Conservation (phyloP, 1,139 yeast genomes). For the Geotrichum australiense region DNA sequence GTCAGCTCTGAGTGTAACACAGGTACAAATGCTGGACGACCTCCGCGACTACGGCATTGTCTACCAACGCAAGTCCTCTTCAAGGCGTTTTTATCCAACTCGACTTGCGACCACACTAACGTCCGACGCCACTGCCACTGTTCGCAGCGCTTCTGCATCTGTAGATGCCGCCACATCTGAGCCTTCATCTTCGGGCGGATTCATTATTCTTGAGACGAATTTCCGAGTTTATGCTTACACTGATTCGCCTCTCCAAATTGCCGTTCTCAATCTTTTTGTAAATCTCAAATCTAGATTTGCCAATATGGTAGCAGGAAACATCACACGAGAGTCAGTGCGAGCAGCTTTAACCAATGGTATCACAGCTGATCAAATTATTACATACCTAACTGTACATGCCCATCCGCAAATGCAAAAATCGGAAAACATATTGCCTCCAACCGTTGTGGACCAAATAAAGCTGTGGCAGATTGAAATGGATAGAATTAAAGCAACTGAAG, state of each 20-base stretch:
- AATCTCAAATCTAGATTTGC: slow-evolving; percentile 78
- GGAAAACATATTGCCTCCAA: slow-evolving; percentile 67
- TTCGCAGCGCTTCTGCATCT: slow-evolving; percentile 27
- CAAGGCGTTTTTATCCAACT: slow-evolving; percentile 78
- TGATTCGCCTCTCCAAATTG: slow-evolving; percentile 90
- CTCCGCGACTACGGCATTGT: slow-evolving; percentile 87
- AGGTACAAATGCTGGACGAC: slow-evolving; percentile 80
- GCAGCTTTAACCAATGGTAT: slow-evolving; percentile 82
- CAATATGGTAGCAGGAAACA: slow-evolving; percentile 88
- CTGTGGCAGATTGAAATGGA: slow-evolving; percentile 96
- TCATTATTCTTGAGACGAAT: slow-evolving; percentile 86
- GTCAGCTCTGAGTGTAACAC: slow-evolving; percentile 68
- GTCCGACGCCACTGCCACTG: slow-evolving; percentile 49
- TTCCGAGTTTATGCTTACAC: slow-evolving; percentile 92
- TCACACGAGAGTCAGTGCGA: slow-evolving; percentile 87
- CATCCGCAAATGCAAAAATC: slow-evolving; percentile 76
- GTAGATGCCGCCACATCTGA: slow-evolving; percentile 27
- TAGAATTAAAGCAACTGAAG: slow-evolving; percentile 81
- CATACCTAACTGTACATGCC: slow-evolving; percentile 85
- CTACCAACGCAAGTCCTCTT: slow-evolving; percentile 59
- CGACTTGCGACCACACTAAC: slow-evolving; percentile 85
- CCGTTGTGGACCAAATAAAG: slow-evolving; percentile 90
- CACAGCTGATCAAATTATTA: slow-evolving; percentile 88
- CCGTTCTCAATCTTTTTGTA: slow-evolving; percentile 81
- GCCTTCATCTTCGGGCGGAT: slow-evolving; percentile 39